These are phyloP conservation scores for Pseudonectria buxi DNA, from an alignment of 2,329 filamentous ascomycete genomes.

Conservation along the genomic window DNA sequence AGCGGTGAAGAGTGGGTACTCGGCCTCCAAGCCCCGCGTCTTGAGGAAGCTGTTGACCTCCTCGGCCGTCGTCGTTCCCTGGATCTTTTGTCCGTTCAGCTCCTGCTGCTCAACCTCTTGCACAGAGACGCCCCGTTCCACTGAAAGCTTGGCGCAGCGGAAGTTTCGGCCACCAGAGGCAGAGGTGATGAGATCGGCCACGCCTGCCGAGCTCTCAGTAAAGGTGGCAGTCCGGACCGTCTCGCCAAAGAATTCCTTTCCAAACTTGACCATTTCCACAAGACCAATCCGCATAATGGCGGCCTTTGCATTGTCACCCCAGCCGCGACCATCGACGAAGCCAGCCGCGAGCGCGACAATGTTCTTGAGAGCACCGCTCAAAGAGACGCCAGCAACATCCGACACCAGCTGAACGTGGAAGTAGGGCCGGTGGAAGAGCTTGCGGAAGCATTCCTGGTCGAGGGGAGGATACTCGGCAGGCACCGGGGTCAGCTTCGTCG, in stretches of 20 bases:
- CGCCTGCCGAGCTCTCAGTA: constrained; percentile 92
- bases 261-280: constrained; percentile 94
- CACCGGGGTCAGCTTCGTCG: constrained; percentile 65
- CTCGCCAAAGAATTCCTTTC: constrained; percentile 84
- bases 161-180: constrained; percentile 92
- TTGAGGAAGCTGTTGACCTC: constrained; percentile 89
- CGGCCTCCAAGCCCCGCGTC: constrained; percentile 65
- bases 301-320: constrained; percentile 99
- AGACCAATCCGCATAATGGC: constrained; percentile 95
- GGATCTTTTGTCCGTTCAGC: constrained; percentile 93
- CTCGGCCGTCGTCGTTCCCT: constrained; percentile 84
- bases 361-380: constrained; percentile 94
- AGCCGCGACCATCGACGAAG: constrained; percentile 90
- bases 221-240: constrained; percentile 79
- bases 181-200: constrained; percentile 91
- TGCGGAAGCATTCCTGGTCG: constrained; percentile 75
- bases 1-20: constrained; percentile 89
- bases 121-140: constrained; percentile 72
- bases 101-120: constrained; percentile 83
- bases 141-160: constrained; percentile 81
- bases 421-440: constrained; percentile 90
- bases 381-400: constrained; percentile 94
- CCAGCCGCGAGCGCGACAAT: constrained; percentile 90
- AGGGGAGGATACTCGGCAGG: constrained; percentile 80
- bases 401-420: constrained; percentile 93